Conservation (phyloP, 768 basidiomycete genomes). For the Botryobasidium botryosum region DNA sequence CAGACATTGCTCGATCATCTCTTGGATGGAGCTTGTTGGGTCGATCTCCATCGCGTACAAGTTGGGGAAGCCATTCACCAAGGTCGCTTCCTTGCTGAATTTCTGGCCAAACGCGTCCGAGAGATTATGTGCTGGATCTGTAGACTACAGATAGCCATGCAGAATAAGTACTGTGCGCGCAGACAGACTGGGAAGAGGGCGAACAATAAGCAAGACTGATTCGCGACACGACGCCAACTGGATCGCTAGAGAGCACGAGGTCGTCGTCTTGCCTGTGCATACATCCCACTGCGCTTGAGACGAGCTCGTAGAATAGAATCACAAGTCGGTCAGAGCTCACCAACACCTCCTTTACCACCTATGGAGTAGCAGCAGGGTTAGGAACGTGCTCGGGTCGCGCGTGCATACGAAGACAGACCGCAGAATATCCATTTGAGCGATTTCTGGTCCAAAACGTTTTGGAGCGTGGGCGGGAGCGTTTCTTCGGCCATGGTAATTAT, state of each 20-base stretch:
- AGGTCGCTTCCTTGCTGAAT: slow-evolving; percentile 97
- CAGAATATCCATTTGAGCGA: slow-evolving; percentile 98
- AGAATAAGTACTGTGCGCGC: neutral
- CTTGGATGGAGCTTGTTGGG: slow-evolving; percentile 91
- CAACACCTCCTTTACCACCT: slow-evolving; percentile 99
- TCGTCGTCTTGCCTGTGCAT: slow-evolving; percentile 81
- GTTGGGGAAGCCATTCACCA: slow-evolving; percentile 94
- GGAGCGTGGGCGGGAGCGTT: slow-evolving; percentile 65
- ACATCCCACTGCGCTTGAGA: neutral
- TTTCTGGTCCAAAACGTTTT: slow-evolving; percentile 88
- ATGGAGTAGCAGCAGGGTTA: slow-evolving; percentile 1
- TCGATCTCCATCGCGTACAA: slow-evolving; percentile 99
- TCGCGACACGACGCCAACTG: slow-evolving; percentile 80
- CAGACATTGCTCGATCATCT: slow-evolving; percentile 96
- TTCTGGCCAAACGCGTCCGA: slow-evolving; percentile 98
- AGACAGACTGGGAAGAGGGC: neutral
- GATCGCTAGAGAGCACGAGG: slow-evolving; percentile 94
- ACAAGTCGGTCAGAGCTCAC: too few relatives aligned
- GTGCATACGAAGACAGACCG: slow-evolving; percentile 35
- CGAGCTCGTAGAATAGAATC: neutral
- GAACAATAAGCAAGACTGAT: slow-evolving; percentile 89
- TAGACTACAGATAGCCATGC: slow-evolving; percentile 42
- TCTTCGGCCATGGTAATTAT: slow-evolving; percentile 36
- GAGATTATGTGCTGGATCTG: slow-evolving; percentile 98
- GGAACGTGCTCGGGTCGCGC: neutral